Evolutionary conservation across 148 eudicot genomes (phyloP), one percentile per base, ranked within the genome.

Genomic region (Vaccinium darrowii): DNA sequence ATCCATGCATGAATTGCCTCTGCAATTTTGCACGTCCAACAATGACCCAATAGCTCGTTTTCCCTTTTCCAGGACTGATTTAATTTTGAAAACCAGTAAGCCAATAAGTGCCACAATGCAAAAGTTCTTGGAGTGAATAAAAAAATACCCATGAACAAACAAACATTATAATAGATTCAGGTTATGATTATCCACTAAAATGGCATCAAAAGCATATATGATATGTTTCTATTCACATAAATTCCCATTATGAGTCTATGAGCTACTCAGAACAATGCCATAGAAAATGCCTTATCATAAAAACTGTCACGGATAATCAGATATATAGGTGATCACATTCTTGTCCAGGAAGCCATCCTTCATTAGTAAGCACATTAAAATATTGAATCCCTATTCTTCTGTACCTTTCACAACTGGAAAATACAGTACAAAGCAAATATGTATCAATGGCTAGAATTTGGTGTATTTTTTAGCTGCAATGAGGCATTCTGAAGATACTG

Each of bases 341-440:
- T 25, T 49, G 76, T 15, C 27, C 30, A 23, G 58, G 76, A 81
- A n/a, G 14, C 76, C 58, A 65, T 65, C 83, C 83, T 81, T 81
- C 57, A 60, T 39, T 51, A 11, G 80, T 81, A 43, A 12, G 72
- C 19, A 49, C 76, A 65, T 49, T 49, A 56, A 65, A 21, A 21
- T 3, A 50, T 9, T 25, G 56, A 67, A 23, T 5, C n/a, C 51
- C 47, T 50, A 9, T 30, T 82, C 30, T 51, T 25, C 23, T 16
- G 16, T 47, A 51, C 58, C 77, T 51, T 27, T 60, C n/a, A 18
- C 56, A 25, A 62, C 13, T 21, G 52, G 9, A 69, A 69, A 8
- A 16, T 62, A 49, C 2, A 58, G 51, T 50, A 57, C 11, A 36
- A 15, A 39, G 82, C 72, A 21, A 58, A 36, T 36, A 9, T 80